Conservation (phyloP, 2,329 filamentous ascomycete genomes). For the Hypoxylon sp. region DNA sequence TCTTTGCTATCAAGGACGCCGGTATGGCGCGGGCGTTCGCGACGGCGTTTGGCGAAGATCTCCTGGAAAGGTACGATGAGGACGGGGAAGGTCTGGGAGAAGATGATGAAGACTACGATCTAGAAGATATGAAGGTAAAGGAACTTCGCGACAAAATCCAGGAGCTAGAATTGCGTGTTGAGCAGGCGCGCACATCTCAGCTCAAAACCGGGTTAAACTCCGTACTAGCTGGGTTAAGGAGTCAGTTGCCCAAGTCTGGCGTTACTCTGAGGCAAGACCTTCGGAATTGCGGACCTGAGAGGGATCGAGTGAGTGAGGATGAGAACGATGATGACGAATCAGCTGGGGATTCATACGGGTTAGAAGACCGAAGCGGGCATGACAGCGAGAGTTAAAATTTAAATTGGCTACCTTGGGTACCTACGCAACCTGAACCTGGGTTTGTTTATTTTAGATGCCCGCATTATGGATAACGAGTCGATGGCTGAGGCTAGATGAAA, state of each 20-base stretch:
- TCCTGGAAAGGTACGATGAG: conserved; percentile 54
- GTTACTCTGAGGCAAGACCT: not conserved
- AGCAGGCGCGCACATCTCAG: conserved; percentile 50
- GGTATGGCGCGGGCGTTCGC: conserved; percentile 68
- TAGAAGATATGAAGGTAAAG: conserved; percentile 40
- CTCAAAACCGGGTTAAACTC: conserved; percentile 49
- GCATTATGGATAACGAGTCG: conserved; percentile 2
- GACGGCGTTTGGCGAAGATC: conserved; percentile 61
- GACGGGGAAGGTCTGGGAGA: conserved; percentile 30
- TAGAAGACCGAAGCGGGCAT: conserved; percentile 30
- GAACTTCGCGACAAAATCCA: conserved; percentile 53
- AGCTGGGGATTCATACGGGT: conserved; percentile 4
- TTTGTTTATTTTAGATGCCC: not conserved
- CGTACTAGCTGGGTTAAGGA: conserved; percentile 50
- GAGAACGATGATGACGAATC: conserved; percentile 17
- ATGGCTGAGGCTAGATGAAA: not conserved
- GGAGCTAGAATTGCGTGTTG: conserved; percentile 49
- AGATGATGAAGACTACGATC: conserved; percentile 41
- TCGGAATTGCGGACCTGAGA: not conserved
- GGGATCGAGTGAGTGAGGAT: conserved; percentile 18
- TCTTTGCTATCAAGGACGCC: conserved; percentile 71
- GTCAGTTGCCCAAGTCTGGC: conserved; percentile 42
- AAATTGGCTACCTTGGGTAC: not conserved
- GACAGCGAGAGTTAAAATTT: conserved; percentile 21
- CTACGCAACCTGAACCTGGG: not conserved